phyloP scores from a whole-genome alignment of 2,329 filamentous ascomycete species.

The Phaeosphaeria sp. region DNA sequence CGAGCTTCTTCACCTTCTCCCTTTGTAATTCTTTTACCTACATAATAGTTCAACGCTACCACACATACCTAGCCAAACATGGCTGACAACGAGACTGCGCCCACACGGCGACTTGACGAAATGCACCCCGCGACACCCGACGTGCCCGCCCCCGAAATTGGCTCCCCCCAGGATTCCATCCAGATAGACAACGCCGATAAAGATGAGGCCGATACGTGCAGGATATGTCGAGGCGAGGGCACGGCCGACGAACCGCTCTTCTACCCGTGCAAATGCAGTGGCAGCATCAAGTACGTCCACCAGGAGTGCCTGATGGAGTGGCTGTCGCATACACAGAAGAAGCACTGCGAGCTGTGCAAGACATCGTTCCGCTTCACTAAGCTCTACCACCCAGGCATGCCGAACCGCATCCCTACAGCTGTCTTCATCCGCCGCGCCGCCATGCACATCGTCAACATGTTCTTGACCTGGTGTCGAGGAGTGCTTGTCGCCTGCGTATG shows the following conservation, averaged over 20 bases:
- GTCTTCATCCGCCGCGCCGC: slow-evolving; percentile 82
- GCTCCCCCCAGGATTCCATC: slow-evolving; percentile 40
- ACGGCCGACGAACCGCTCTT: slow-evolving; percentile 85
- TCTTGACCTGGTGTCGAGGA: slow-evolving; percentile 80
- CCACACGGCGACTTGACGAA: slow-evolving; percentile 19
- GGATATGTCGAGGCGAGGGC: slow-evolving; percentile 93
- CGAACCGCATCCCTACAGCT: slow-evolving; percentile 76
- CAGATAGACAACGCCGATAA: slow-evolving; percentile 27
- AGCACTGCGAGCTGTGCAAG: slow-evolving; percentile 99
- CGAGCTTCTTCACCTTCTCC: not conserved
- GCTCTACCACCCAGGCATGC: slow-evolving; percentile 95
- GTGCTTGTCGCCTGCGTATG: slow-evolving; percentile 83
- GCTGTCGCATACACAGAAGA: slow-evolving; percentile 98
- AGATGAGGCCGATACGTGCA: slow-evolving; percentile 81
- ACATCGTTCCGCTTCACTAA: slow-evolving; percentile 98
- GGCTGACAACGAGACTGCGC: slow-evolving; percentile 27
- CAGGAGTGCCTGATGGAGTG: slow-evolving; percentile 99
- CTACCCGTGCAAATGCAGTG: slow-evolving; percentile 98
- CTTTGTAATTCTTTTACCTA: not conserved
- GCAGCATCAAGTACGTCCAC: slow-evolving; percentile 98
- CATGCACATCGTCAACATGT: slow-evolving; percentile 73
- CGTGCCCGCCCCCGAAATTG: not conserved
- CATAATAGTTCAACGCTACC: slow-evolving; percentile 1
- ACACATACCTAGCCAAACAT: slow-evolving; percentile 18
- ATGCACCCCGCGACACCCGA: slow-evolving; percentile 10